Conservation (phyloP, 2,329 filamentous ascomycete species). For the Huntiella abstrusa region DNA sequence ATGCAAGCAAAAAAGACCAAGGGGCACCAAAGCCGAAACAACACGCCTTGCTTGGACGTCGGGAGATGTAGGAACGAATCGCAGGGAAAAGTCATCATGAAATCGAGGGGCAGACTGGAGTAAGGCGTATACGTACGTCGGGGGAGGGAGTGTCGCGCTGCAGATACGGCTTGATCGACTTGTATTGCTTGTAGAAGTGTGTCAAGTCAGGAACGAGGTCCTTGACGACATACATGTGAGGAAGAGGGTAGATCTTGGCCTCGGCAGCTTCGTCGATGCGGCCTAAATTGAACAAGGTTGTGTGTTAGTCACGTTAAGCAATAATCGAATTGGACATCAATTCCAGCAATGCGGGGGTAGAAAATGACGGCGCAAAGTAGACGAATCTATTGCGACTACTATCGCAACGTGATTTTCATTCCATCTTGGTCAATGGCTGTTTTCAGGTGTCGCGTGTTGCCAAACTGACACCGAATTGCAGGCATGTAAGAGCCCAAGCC, state of each 20-base stretch:
- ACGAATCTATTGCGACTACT: not conserved
- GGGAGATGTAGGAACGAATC: not conserved
- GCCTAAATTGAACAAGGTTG: constrained; percentile 34
- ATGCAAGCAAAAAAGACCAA: not conserved
- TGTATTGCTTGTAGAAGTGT: constrained; percentile 99
- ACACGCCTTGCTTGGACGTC: not conserved
- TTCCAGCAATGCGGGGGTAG: not conserved
- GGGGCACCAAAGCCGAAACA: not conserved
- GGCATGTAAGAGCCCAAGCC: not conserved
- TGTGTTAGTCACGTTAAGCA: not conserved
- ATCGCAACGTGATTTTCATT: not conserved
- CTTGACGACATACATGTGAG: constrained; percentile 98
- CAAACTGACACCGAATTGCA: constrained; percentile 3
- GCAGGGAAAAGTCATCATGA: not conserved
- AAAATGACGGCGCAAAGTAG: not conserved
- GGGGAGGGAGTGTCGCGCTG: constrained; percentile 71
- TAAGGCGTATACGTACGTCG: constrained; percentile 43
- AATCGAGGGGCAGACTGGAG: not conserved
- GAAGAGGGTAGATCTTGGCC: constrained; percentile 89
- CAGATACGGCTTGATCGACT: constrained; percentile 97
- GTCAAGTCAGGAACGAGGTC: constrained; percentile 95
- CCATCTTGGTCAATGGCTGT: not conserved
- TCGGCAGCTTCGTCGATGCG: constrained; percentile 80
- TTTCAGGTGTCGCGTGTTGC: constrained; percentile 5
- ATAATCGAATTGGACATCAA: not conserved